A percentile compares a stretch with the other conserved stretches of the same genome.
These are phyloP conservation scores for Aspergillus pseudoterreus DNA, from an alignment of 2,329 filamentous ascomycete species.

Conservation along the genomic window DNA sequence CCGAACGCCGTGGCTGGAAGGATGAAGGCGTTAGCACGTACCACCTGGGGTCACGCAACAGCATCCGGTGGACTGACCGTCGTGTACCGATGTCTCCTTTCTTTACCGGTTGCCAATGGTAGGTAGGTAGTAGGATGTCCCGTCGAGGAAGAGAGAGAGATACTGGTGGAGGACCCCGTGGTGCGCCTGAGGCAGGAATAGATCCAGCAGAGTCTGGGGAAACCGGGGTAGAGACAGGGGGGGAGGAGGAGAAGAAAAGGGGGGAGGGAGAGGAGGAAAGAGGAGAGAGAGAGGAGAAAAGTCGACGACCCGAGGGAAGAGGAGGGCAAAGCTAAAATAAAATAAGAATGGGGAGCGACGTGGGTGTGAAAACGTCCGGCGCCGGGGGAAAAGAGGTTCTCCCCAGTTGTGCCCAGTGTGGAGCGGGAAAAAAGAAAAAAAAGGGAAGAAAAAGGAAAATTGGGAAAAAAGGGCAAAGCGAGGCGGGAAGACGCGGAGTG, in stretches of 20 bases:
- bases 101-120: too few relatives aligned
- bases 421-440: background rate
- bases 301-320: slow-evolving; percentile 4
- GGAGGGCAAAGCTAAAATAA: background rate
- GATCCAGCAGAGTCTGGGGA: background rate
- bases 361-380: slow-evolving; percentile 5
- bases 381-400: background rate
- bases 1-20: too few relatives aligned
- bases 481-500: slow-evolving; percentile 30
- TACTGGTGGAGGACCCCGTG: too few relatives aligned
- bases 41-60: background rate
- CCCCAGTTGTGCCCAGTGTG: background rate
- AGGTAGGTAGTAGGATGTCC: too few relatives aligned
- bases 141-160: too few relatives aligned
- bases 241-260: background rate
- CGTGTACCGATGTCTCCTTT: too few relatives aligned
- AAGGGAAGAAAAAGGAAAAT: background rate
- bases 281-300: slow-evolving; percentile 5
- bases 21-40: too few relatives aligned
- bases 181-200: too few relatives aligned
- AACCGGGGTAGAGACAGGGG: slow-evolving; percentile 1
- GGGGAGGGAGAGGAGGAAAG: slow-evolving; percentile 1
- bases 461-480: background rate
- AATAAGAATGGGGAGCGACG: slow-evolving; percentile 2
- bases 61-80: background rate